Evolutionary conservation across 1,139 yeast species (phyloP).

Genomic region (Hemisphaericaspora xylanilytica): DNA sequence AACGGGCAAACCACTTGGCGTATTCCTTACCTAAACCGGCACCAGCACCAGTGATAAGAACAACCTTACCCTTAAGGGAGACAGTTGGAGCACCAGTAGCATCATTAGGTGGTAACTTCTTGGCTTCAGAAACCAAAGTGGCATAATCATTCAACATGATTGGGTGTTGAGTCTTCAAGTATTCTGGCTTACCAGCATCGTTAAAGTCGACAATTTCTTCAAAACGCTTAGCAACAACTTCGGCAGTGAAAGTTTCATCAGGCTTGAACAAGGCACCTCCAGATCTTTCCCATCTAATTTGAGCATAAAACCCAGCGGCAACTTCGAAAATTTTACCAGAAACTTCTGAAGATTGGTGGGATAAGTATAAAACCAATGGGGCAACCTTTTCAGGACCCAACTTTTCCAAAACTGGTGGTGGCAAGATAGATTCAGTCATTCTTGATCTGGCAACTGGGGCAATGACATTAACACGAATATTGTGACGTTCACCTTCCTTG

Average conservation of each 20-base stretch:
- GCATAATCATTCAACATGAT: conserved; percentile 57
- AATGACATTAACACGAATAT: conserved; percentile 80
- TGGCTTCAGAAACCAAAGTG: conserved; percentile 53
- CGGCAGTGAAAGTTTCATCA: conserved; percentile 76
- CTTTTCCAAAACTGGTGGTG: conserved; percentile 77
- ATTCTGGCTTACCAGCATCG: conserved; percentile 50
- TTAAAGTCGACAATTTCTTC: conserved; percentile 62
- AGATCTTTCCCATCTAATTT: conserved; percentile 93
- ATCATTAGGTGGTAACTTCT: conserved; percentile 56
- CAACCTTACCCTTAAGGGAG: conserved; percentile 79
- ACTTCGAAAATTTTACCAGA: conserved; percentile 83
- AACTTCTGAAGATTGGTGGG: conserved; percentile 60
- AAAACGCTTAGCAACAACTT: conserved; percentile 72
- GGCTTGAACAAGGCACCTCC: conserved; percentile 85
- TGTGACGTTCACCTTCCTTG: conserved; percentile 85
- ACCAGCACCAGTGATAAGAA: conserved; percentile 93
- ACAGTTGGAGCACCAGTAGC: conserved; percentile 47
- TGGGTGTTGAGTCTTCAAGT: conserved; percentile 65
- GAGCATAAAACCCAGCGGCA: conserved; percentile 92
- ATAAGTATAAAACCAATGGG: conserved; percentile 79
- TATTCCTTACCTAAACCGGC: conserved; percentile 93
- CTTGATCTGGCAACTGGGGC: conserved; percentile 95
- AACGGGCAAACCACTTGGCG: conserved; percentile 78
- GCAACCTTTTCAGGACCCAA: conserved; percentile 87
- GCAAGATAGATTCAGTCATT: conserved; percentile 91